These are phyloP conservation scores for Colletotrichum spinosum DNA, from an alignment of 2,329 filamentous ascomycete genomes.

Conservation along the genomic window DNA sequence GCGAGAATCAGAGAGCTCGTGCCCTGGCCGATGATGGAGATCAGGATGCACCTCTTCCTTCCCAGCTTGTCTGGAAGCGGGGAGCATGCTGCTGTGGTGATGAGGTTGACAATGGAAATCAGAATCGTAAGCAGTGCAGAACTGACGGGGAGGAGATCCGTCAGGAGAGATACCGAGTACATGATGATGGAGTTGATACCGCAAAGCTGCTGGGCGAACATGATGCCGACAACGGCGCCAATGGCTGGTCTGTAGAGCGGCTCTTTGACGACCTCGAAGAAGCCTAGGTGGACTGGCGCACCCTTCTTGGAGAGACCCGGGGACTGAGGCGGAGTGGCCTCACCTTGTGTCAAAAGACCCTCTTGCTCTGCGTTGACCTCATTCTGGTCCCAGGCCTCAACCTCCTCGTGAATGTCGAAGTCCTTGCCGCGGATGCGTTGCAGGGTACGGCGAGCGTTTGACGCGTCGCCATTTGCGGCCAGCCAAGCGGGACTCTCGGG, in stretches of 20 bases:
- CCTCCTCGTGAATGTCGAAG: conserved; percentile 79
- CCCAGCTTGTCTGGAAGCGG: conserved; percentile 89
- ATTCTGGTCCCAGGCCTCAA: conserved; percentile 67
- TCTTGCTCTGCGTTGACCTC: conserved; percentile 72
- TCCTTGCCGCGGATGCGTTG: conserved; percentile 79
- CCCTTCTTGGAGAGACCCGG: conserved; percentile 40
- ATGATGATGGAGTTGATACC: conserved; percentile 98
- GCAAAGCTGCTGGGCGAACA: conserved; percentile 92
- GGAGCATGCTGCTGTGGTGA: conserved; percentile 84
- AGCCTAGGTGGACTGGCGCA: conserved; percentile 61
- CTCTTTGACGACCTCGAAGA: conserved; percentile 74
- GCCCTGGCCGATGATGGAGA: conserved; percentile 88
- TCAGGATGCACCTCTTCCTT: conserved; percentile 84
- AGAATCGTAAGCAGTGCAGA: conserved; percentile 87
- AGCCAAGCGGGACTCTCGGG: conserved; percentile 92
- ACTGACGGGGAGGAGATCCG: conserved; percentile 82
- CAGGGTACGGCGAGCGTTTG: conserved; percentile 74
- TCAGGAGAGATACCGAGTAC: conserved; percentile 94
- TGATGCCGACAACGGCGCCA: conserved; percentile 87
- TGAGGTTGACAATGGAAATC: conserved; percentile 87
- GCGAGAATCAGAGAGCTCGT: conserved; percentile 81
- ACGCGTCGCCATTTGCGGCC: conserved; percentile 72
- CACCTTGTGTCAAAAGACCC: conserved; percentile 66
- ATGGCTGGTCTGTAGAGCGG: conserved; percentile 78
- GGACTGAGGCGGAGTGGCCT: conserved; percentile 39